A percentile compares a stretch with the other conserved stretches of the same genome.
Conservation (phyloP, 441 rosid genomes). For the Euphorbia schlechtendalii region DNA sequence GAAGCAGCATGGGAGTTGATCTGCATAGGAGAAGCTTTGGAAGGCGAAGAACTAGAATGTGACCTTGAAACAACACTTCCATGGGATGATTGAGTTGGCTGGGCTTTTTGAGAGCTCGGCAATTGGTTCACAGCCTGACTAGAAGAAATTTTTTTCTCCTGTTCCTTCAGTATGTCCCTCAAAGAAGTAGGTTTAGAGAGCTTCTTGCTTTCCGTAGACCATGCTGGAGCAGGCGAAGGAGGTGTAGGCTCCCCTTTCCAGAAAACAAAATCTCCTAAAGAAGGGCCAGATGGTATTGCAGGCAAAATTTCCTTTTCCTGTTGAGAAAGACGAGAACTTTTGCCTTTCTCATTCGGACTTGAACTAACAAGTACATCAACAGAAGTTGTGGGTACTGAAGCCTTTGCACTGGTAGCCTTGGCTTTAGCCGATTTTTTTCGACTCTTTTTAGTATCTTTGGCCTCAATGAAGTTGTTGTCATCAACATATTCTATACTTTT, state of each 20-base stretch:
- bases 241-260: slow-evolving; percentile 70
- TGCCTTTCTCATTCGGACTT: slow-evolving; percentile 70
- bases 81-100: slow-evolving; percentile 40
- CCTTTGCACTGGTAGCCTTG: slow-evolving; percentile 58
- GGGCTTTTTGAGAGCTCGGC: slow-evolving; percentile 51
- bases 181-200: slow-evolving; percentile 60
- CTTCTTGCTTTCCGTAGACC: slow-evolving; percentile 77
- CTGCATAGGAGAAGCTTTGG: slow-evolving; percentile 56
- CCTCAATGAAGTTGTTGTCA: slow-evolving; percentile 74
- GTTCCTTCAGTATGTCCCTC: slow-evolving; percentile 91
- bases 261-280: slow-evolving; percentile 88
- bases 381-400: slow-evolving; percentile 30
- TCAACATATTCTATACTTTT: slow-evolving; percentile 42
- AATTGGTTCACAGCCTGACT: slow-evolving; percentile 43
- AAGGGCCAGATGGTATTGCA: slow-evolving; percentile 85
- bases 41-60: slow-evolving; percentile 49
- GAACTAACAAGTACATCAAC: slow-evolving; percentile 46
- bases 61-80: slow-evolving; percentile 49
- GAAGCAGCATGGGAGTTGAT: slow-evolving; percentile 44
- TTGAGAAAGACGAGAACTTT: slow-evolving; percentile 47
- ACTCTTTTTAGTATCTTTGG: slow-evolving; percentile 80
- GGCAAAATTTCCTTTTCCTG: slow-evolving; percentile 69
- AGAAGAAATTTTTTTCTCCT: slow-evolving; percentile 56
- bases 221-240: slow-evolving; percentile 63
- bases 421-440: slow-evolving; percentile 87